These are phyloP conservation scores for Blastocystis sp. DNA, from an alignment of 352 stramenopile genomes.

Conservation along the genomic window DNA sequence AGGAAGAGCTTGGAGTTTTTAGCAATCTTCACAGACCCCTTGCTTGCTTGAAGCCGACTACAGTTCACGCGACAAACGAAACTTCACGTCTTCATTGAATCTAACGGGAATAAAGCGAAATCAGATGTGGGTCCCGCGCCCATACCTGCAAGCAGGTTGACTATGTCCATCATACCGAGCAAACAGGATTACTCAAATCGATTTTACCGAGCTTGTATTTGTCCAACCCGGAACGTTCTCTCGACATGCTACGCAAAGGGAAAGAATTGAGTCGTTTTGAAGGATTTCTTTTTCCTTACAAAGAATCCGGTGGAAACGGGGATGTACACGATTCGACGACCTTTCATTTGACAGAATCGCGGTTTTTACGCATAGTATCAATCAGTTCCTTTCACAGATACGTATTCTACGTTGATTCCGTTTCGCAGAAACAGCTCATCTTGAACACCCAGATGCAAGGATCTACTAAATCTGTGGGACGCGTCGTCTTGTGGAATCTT, in stretches of 20 bases:
- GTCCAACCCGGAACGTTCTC: not conserved
- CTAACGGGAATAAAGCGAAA: conserved; percentile 45
- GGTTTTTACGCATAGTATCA: no score
- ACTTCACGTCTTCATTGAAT: conserved; percentile 54
- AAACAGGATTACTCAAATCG: conserved; percentile 10
- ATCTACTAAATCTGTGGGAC: not conserved
- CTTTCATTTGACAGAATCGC: not conserved
- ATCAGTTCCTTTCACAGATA: no score
- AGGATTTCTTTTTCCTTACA: not conserved
- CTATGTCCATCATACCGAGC: not conserved
- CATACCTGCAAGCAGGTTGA: conserved; percentile 50
- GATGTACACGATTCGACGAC: no score
- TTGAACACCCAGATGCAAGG: conserved; percentile 1
- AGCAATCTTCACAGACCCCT: conserved; percentile 5
- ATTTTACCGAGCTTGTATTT: conserved; percentile 36
- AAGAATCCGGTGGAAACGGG: no score
- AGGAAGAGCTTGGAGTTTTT: conserved; percentile 35
- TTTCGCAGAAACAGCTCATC: not conserved
- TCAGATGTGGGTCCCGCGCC: conserved; percentile 49
- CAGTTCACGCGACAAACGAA: not conserved
- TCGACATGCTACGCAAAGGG: not conserved
- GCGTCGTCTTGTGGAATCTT: not conserved
- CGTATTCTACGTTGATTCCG: no score
- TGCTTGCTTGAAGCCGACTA: conserved; percentile 47
- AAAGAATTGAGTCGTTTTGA: not conserved